A percentile compares a stretch with the other conserved stretches of the same genome.
Evolutionary conservation across 192 early-diverging fungal species (phyloP).

Genomic region (Allomyces macrogynus): DNA sequence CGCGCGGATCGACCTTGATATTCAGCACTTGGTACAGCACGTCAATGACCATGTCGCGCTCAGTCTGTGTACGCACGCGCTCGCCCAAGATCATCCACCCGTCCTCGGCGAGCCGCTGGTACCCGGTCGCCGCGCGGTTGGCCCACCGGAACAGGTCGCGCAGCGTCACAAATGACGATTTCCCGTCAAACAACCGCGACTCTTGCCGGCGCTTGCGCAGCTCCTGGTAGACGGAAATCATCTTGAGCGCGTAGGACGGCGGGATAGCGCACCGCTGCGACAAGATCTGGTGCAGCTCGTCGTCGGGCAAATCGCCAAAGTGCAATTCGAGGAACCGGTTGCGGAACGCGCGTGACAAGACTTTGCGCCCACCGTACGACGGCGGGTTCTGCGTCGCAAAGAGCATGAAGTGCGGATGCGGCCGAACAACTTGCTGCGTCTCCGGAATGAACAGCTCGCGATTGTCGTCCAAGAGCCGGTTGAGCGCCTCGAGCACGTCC

Average conservation of each 20-base stretch:
- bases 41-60: constrained; percentile 54
- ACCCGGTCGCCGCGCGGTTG: constrained; percentile 48
- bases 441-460: constrained; percentile 89
- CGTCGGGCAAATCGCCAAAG: constrained; percentile 87
- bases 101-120: constrained; percentile 74
- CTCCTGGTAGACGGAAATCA: constrained; percentile 68
- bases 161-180: constrained; percentile 82
- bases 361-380: constrained; percentile 96
- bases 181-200: constrained; percentile 83
- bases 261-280: constrained; percentile 63
- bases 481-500: constrained; percentile 96
- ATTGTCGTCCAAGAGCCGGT: constrained; percentile 92
- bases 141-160: constrained; percentile 98
- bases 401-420: constrained; percentile 88
- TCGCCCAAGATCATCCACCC: constrained; percentile 92
- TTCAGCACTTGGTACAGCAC: constrained; percentile 69
- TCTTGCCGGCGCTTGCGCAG: constrained; percentile 53
- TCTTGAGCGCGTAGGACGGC: constrained; percentile 61
- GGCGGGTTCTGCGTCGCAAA: constrained; percentile 99
- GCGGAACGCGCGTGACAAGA: constrained; percentile 84
- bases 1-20: constrained; percentile 34
- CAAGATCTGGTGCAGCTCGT: constrained; percentile 78
- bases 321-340: constrained; percentile 94
- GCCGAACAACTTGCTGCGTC: constrained; percentile 79
- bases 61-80: constrained; percentile 59